phyloP scores from a whole-genome alignment of 805 yeast genomes.

The Hanseniaspora mollemarum region DNA sequence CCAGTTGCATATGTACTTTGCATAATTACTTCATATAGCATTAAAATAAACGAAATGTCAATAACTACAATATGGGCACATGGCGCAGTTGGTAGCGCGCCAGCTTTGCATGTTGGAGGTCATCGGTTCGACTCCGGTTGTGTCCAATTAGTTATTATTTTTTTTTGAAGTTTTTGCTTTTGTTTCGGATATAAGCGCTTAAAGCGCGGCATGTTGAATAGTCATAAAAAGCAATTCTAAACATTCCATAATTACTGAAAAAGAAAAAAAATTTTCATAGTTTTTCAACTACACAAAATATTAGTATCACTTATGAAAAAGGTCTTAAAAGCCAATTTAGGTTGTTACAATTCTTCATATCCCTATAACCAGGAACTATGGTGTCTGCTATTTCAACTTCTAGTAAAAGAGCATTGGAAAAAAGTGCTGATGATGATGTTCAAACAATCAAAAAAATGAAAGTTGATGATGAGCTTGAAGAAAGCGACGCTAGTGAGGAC shows the following conservation, averaged over 20 bases:
- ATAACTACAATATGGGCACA: constrained; percentile 21
- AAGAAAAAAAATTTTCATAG: not conserved
- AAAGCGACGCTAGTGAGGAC: constrained; percentile 18
- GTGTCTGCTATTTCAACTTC: constrained; percentile 1
- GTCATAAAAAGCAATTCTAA: not conserved
- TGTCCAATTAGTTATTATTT: constrained; percentile 41
- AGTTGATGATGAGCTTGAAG: constrained; percentile 15
- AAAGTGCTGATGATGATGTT: constrained; percentile 14
- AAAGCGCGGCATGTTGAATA: too few species aligned
- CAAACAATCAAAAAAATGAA: not conserved
- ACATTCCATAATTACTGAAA: not conserved
- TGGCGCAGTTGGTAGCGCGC: constrained; percentile 77
- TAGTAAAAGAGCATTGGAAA: constrained; percentile 15
- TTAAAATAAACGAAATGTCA: not conserved
- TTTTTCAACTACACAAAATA: not conserved
- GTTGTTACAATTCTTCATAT: not conserved
- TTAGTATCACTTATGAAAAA: not conserved
- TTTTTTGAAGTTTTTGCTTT: not conserved
- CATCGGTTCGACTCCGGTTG: constrained; percentile 63
- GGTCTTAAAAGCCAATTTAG: not conserved
- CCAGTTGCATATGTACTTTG: too few species aligned
- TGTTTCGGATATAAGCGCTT: not conserved
- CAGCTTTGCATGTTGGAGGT: constrained; percentile 68
- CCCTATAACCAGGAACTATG: not conserved
- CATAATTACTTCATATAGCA: too few species aligned